Evolutionary conservation across 78 protist species (phyloP), one percentile per base, ranked within the genome.

Genomic region (Dictyostelium discoideum): DNA sequence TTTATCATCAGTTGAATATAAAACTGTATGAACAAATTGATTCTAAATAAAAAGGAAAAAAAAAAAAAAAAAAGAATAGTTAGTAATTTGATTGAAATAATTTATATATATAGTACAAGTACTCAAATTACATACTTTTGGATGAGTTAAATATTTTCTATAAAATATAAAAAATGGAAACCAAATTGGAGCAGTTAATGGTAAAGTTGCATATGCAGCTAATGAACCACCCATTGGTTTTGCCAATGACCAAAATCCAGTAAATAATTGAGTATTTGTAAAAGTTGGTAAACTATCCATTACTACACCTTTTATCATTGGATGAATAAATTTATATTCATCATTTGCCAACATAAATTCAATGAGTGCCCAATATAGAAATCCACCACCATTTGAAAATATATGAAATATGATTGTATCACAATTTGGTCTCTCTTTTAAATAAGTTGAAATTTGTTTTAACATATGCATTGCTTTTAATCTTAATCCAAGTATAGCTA

Each of bases 371-470:
- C 63, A 74, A 79, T 86, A 86, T 29, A 73, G 77, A 37, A 86
- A 86, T 32, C 92, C 92, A 86, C 92, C 92, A 32, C 92, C 92
- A 86, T 86, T 86, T 3, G 92, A 86, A 37, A 86, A 86, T 32
- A 50, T 57, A 42, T 87, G 93, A 82, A 78, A 87, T 22, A 79
- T 42, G 9, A 87, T 87, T 20, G 74, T 39, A 24, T 87, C 67
- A 57, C 93, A 87, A 37, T 77, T 32, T 60, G 85, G 85, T 37
- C 82, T 46, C 3, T 79, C 74, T 9, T 79, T 77, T 14, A 87
- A 42, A 63, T 79, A 79, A 8, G 2, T 26, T n/a, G 37, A 22
- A 20, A 87, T 37, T 22, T 40, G 48, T 60, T 65, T 39, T 26
- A 87, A 39, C 86, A 87, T 77, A n/a, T 14, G 22, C 0, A 37